Evolutionary conservation across 2,329 filamentous ascomycete genomes (phyloP).

Genomic region (Mariannaea sp.): DNA sequence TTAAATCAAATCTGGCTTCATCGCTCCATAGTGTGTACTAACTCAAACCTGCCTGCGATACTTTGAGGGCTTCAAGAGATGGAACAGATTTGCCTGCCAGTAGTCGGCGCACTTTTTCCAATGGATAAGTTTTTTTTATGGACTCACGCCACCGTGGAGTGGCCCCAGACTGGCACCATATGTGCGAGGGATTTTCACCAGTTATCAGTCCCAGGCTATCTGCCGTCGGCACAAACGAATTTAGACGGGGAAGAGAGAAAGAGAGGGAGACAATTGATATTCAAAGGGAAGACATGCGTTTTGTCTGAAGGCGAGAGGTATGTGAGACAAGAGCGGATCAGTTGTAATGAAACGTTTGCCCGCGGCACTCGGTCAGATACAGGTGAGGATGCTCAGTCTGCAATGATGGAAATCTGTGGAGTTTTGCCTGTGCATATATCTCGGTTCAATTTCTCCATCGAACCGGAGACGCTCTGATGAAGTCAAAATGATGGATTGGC

Average conservation of each 20-base stretch:
- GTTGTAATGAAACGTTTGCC: slow-evolving; percentile 13
- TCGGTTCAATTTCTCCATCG: slow-evolving; percentile 4
- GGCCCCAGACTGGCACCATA: slow-evolving; percentile 17
- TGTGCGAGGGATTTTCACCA: slow-evolving; percentile 22
- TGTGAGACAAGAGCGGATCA: slow-evolving; percentile 12
- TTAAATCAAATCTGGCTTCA: too few species aligned
- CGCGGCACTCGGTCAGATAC: slow-evolving; percentile 10
- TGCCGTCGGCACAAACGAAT: slow-evolving; percentile 1
- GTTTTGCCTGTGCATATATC: slow-evolving; percentile 1
- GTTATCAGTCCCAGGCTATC: background rate
- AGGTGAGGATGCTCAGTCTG: slow-evolving; percentile 4
- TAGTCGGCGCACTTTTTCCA: slow-evolving; percentile 20
- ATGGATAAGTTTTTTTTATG: slow-evolving; percentile 26
- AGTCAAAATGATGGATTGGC: too few species aligned
- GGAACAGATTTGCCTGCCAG: slow-evolving; percentile 28
- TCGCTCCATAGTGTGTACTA: too few species aligned
- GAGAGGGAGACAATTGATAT: slow-evolving; percentile 9
- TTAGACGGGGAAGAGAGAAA: too few species aligned
- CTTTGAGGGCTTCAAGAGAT: too few species aligned
- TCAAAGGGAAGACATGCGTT: background rate
- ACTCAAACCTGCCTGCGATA: too few species aligned
- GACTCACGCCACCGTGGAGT: slow-evolving; percentile 27
- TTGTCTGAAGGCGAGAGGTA: slow-evolving; percentile 5
- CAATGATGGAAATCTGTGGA: background rate
- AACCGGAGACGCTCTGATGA: background rate